phyloP scores from a whole-genome alignment of 495 filamentous ascomycete species.

The Penicilliopsis zonata region DNA sequence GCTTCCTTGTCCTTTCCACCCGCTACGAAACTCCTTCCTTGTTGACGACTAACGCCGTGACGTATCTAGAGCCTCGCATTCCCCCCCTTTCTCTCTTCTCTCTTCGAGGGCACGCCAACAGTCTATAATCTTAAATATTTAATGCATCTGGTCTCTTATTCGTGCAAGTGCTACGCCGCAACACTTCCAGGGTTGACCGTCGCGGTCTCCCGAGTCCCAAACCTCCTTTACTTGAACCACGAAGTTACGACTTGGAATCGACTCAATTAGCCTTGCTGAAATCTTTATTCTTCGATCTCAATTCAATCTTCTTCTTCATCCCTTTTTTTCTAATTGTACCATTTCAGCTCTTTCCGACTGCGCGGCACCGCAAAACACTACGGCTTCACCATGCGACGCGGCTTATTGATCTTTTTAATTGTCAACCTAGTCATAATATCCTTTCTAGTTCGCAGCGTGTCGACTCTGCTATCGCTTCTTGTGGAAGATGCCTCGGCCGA shows the following conservation, averaged over 20 bases:
- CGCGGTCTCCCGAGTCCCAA: too few species aligned
- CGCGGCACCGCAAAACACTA: conserved; percentile 1
- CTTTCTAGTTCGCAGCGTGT: conserved; percentile 49
- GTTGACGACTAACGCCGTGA: too few species aligned
- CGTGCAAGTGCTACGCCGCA: too few species aligned
- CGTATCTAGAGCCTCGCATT: too few species aligned
- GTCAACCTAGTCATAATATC: conserved; percentile 47
- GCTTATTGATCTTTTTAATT: conserved; percentile 49
- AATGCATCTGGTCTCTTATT: too few species aligned
- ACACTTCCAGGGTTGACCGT: too few species aligned
- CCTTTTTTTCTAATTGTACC: conserved; percentile 5
- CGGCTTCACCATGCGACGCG: conserved; percentile 48
- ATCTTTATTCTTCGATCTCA: background rate
- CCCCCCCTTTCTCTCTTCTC: too few species aligned
- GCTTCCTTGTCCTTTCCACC: too few species aligned
- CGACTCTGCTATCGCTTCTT: conserved; percentile 49
- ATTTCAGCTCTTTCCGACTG: background rate
- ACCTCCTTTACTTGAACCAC: too few species aligned
- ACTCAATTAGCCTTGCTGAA: background rate
- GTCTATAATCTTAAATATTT: too few species aligned
- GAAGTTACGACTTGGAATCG: background rate
- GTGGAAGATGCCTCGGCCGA: conserved; percentile 55
- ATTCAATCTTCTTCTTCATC: conserved; percentile 2
- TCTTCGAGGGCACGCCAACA: too few species aligned
- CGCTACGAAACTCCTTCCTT: too few species aligned